Evolutionary conservation across 108 stramenopile genomes (phyloP).

Genomic region (Cyclotella kingstonii): DNA sequence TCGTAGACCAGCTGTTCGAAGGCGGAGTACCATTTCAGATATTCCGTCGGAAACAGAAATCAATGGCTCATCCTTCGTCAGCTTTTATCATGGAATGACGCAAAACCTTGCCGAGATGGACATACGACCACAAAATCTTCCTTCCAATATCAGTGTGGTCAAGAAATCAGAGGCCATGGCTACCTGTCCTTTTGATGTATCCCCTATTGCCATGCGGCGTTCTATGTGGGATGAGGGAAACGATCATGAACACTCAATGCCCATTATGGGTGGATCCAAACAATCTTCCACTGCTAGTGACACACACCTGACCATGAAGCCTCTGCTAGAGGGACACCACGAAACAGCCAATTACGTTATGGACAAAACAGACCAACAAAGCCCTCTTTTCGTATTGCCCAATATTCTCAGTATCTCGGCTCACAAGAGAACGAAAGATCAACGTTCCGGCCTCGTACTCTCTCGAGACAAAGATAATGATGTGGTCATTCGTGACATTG

Average conservation of each 20-base stretch:
- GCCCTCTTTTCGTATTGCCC: slow-evolving; percentile 6
- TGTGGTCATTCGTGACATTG: slow-evolving; percentile 11
- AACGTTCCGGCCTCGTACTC: slow-evolving; percentile 20
- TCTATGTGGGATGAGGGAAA: too few species aligned
- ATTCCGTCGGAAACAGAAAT: background rate
- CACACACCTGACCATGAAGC: background rate
- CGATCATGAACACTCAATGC: too few species aligned
- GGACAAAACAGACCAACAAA: background rate
- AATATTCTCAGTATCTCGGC: slow-evolving; percentile 5
- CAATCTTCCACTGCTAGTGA: background rate
- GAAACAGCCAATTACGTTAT: slow-evolving; percentile 1
- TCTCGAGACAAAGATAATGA: slow-evolving; percentile 3
- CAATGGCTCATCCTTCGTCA: too few species aligned
- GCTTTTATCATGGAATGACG: too few species aligned
- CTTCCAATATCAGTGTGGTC: too few species aligned
- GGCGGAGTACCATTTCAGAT: background rate
- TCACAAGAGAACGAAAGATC: slow-evolving; percentile 14
- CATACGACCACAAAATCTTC: too few species aligned
- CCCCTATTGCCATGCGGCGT: too few species aligned
- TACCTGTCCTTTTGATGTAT: too few species aligned
- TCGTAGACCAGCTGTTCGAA: background rate
- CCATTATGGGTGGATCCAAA: too few species aligned
- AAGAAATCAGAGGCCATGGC: too few species aligned
- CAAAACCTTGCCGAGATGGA: too few species aligned
- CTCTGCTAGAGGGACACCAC: background rate